Base-by-base conservation (phyloP, 257 asterid genomes). In the Dorcoceras hygrometricum region DNA sequence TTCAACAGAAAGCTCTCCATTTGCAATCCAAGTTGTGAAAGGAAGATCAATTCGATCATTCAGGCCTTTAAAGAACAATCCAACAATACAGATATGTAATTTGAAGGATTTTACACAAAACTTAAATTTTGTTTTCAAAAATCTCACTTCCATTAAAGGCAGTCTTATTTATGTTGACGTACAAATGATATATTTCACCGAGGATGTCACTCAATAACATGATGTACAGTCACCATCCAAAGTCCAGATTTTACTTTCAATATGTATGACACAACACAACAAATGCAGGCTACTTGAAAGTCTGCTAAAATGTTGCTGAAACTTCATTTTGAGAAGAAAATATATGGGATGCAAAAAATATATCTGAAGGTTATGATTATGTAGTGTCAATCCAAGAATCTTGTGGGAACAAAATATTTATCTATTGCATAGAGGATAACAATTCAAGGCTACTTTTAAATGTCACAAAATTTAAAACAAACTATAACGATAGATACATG, bases 391-490 rank as follows among this genome's bases (percentile, higher is more conserved):
- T 26, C 18, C 32, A 64, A 50, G 28, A 8, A 31, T 16, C 1
- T 62, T 22, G 2, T 20, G 11, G 26, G 36, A n/a, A 22, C 20
- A 53, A 53, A 31, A 22, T 2, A 12, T 14, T 14, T 55, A 54
- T 25, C 20, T 22, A 51, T 56, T 23, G 9, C 61, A 53, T 43
- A 9, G 22, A 46, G 5, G 54, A 50, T 16, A 63, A 63, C 1
- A 36, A 72, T 58, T 66, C 54, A 65, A 24, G 26, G n/a, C 27
- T 3, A 50, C 22, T 22, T 23, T 9, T 24, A 39, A 67, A 28
- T 31, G 29, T 10, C 14, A 7, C 3, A 64, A 5, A 55, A n/a
- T 59, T 10, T 8, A 7, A 64, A 32, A 48, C 36, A 3, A 39
- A 20, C 58, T 19, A 2, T 11, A 3, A 36, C 0, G 2, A 23